phyloP scores from a whole-genome alignment of 148 eudicot genomes.

The Simmondsia chinensis region DNA sequence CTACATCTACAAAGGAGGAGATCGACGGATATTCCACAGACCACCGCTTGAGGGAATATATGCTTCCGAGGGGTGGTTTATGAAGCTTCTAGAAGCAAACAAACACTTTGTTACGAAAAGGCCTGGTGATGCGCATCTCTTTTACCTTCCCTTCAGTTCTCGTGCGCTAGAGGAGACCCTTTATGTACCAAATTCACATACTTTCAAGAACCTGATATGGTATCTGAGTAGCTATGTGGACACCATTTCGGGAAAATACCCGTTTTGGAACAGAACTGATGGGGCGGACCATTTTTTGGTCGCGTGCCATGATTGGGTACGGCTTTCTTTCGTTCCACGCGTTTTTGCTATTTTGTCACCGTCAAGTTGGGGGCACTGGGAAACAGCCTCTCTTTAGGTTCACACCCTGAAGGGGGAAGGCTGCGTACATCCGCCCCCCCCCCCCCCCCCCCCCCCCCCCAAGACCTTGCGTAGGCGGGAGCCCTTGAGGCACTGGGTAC shows the following conservation, averaged over 20 bases:
- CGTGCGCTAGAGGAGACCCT: conserved; percentile 38
- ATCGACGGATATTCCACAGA: conserved; percentile 44
- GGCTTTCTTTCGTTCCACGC: neutral
- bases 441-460: too few relatives aligned
- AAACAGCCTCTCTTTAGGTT: too few relatives aligned
- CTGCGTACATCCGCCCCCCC: too few relatives aligned
- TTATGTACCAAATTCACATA: conserved; percentile 53
- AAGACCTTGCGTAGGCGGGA: too few relatives aligned
- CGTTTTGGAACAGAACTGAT: conserved; percentile 62
- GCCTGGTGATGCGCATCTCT: conserved; percentile 46
- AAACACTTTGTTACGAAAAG: conserved; percentile 38
- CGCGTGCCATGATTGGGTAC: conserved; percentile 84
- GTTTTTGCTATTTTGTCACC: too few relatives aligned
- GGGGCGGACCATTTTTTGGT: conserved; percentile 69
- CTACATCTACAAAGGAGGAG: conserved; percentile 61
- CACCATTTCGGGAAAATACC: conserved; percentile 34
- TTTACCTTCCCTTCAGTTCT: conserved; percentile 73
- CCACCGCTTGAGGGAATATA: conserved; percentile 63
- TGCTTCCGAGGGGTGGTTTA: conserved; percentile 80
- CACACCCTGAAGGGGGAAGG: too few relatives aligned
- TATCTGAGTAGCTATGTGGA: conserved; percentile 36
- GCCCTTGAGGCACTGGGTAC: too few relatives aligned
- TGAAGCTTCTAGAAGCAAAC: conserved; percentile 56
- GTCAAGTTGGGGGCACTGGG: too few relatives aligned
- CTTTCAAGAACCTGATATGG: conserved; percentile 26